phyloP scores from a whole-genome alignment of 2,329 filamentous ascomycete species.

The Hymenoscyphus fraxineus region DNA sequence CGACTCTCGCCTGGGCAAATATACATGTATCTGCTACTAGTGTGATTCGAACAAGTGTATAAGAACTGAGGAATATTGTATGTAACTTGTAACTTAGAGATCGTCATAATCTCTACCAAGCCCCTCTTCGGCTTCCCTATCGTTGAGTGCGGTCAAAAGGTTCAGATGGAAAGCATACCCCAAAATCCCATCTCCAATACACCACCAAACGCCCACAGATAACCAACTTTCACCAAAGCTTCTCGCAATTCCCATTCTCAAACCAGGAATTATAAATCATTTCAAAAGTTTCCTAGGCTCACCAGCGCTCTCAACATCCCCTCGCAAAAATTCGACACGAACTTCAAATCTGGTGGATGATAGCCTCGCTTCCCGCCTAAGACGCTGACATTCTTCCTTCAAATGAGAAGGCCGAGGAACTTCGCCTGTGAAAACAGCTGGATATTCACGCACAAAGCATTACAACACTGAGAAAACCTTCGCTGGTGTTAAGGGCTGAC shows the following conservation, averaged over 20 bases:
- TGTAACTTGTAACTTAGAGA: slow-evolving; percentile 6
- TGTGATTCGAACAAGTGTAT: slow-evolving; percentile 16
- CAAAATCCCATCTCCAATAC: slow-evolving; percentile 17
- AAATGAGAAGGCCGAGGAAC: background rate
- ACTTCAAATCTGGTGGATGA: slow-evolving; percentile 8
- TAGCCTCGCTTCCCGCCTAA: background rate
- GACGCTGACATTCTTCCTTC: background rate
- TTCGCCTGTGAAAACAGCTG: background rate
- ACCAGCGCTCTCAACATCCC: slow-evolving; percentile 4
- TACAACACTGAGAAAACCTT: background rate
- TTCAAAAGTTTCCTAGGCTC: slow-evolving; percentile 8
- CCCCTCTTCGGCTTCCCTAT: background rate
- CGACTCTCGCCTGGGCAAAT: slow-evolving; percentile 15
- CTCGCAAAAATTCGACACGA: slow-evolving; percentile 16
- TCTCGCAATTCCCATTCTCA: slow-evolving; percentile 14
- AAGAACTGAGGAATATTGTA: too few species aligned
- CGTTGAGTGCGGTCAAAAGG: slow-evolving; percentile 14
- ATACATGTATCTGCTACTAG: slow-evolving; percentile 20
- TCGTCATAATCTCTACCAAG: slow-evolving; percentile 1
- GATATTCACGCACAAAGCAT: background rate
- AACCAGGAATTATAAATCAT: slow-evolving; percentile 22
- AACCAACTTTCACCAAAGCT: slow-evolving; percentile 20
- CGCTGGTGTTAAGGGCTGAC: background rate
- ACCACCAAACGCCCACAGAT: slow-evolving; percentile 9
- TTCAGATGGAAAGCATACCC: slow-evolving; percentile 20